Conservation (phyloP, 2,329 filamentous ascomycete genomes). For the Apiospora aurea region DNA sequence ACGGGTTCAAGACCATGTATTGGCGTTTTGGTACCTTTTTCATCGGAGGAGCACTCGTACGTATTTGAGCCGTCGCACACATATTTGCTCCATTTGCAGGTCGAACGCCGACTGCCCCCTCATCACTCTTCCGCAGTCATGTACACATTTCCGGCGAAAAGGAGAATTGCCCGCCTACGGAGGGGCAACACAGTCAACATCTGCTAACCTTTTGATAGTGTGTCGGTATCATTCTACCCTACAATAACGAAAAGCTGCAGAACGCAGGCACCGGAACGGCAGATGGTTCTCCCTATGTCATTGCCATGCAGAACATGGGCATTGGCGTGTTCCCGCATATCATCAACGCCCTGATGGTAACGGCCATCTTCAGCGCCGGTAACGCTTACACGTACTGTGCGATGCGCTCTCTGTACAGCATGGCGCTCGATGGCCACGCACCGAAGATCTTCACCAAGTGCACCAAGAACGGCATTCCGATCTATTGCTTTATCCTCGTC, state of each 20-base stretch:
- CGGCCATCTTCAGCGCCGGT: constrained; percentile 65
- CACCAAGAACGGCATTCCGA: constrained; percentile 65
- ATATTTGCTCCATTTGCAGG: background rate
- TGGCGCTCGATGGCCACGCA: constrained; percentile 64
- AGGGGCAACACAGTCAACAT: background rate
- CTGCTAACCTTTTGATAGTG: constrained; percentile 37
- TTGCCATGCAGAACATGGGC: constrained; percentile 64
- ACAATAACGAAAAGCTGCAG: constrained; percentile 63
- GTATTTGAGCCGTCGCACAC: background rate
- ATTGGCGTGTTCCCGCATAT: constrained; percentile 63
- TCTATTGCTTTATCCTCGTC: constrained; percentile 66
- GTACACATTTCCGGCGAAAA: background rate
- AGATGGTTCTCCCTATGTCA: constrained; percentile 62
- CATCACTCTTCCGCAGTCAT: too few species aligned
- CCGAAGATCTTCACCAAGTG: constrained; percentile 59
- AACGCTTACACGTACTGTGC: constrained; percentile 69
- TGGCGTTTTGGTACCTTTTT: constrained; percentile 72
- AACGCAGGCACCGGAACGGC: constrained; percentile 56
- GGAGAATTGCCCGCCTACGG: background rate
- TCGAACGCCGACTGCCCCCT: background rate
- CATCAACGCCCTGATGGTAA: constrained; percentile 67
- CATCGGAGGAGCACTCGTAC: constrained; percentile 64
- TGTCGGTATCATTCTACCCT: constrained; percentile 68
- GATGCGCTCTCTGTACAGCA: constrained; percentile 65
- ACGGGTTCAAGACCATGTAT: constrained; percentile 71